These are phyloP conservation scores for Bipolaris victoriae DNA, from an alignment of 2,329 filamentous ascomycete species.

Conservation along the genomic window DNA sequence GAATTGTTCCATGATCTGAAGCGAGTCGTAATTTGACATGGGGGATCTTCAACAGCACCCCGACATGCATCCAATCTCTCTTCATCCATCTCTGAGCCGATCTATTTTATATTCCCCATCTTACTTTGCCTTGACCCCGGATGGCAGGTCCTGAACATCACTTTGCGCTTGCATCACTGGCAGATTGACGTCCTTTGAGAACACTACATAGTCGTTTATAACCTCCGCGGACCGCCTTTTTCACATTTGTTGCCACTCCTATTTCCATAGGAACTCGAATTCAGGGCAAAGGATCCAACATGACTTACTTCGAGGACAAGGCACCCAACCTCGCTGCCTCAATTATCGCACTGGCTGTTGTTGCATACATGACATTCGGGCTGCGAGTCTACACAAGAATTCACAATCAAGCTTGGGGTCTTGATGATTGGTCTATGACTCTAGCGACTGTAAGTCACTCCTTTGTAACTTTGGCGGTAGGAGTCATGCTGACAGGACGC, in stretches of 20 bases:
- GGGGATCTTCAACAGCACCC: constrained; percentile 7
- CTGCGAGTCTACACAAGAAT: constrained; percentile 15
- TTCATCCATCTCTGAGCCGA: constrained; percentile 2
- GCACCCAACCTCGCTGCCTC: constrained; percentile 12
- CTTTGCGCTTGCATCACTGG: not conserved
- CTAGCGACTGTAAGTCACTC: constrained; percentile 6
- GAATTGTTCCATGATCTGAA: constrained; percentile 6
- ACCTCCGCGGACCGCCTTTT: not conserved
- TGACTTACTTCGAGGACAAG: constrained; percentile 15
- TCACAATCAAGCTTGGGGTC: constrained; percentile 13
- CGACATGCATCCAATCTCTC: constrained; percentile 6
- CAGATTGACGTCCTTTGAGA: not conserved
- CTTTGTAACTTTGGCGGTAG: no score
- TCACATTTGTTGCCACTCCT: not conserved
- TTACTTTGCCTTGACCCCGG: not conserved
- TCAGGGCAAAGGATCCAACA: not conserved
- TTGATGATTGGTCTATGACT: constrained; percentile 17
- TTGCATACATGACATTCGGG: constrained; percentile 9
- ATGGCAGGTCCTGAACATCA: not conserved
- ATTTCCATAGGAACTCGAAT: not conserved
- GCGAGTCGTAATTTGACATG: constrained; percentile 3
- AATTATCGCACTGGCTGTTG: constrained; percentile 7
- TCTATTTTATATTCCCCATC: constrained; percentile 1
- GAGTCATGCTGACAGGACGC: not conserved
- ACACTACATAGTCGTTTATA: not conserved